phyloP scores from a whole-genome alignment of 108 stramenopile species.

The Aurantiochytrium sp. region DNA sequence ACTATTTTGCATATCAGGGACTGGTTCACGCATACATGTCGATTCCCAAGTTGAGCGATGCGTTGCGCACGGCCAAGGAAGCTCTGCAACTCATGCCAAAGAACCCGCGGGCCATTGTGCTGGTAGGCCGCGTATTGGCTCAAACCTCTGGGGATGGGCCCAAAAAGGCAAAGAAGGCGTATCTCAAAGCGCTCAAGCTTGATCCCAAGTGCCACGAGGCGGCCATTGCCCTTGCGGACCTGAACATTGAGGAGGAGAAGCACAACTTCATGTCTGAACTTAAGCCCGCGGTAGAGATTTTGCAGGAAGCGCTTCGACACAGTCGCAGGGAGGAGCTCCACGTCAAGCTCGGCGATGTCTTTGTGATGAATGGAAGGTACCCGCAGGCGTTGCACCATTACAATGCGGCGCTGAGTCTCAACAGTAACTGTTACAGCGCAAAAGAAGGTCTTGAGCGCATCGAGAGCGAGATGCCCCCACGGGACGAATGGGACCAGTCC shows the following conservation, averaged over 20 bases:
- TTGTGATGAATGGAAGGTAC: too few relatives aligned
- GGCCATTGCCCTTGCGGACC: not conserved
- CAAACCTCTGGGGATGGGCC: not conserved
- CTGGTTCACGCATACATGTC: not conserved
- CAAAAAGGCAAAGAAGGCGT: constrained; percentile 10
- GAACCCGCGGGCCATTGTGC: not conserved
- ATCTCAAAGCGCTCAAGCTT: not conserved
- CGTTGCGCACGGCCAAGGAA: not conserved
- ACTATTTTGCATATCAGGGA: not conserved
- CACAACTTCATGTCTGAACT: not conserved
- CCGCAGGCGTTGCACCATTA: not conserved
- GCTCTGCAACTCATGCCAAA: not conserved
- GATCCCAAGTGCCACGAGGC: constrained; percentile 9
- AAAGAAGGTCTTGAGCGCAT: not conserved
- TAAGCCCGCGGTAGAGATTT: not conserved
- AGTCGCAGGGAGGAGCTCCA: not conserved
- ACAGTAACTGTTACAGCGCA: not conserved
- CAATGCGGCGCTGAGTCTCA: not conserved
- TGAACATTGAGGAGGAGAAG: not conserved
- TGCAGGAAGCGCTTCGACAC: not conserved
- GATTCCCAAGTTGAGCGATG: not conserved
- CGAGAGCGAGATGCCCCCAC: not conserved
- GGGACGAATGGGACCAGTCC: not conserved
- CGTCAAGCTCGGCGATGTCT: not conserved
- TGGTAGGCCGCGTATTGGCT: not conserved